Evolutionary conservation across 495 filamentous ascomycete genomes (phyloP).

Genomic region (Xylaria telfairii): DNA sequence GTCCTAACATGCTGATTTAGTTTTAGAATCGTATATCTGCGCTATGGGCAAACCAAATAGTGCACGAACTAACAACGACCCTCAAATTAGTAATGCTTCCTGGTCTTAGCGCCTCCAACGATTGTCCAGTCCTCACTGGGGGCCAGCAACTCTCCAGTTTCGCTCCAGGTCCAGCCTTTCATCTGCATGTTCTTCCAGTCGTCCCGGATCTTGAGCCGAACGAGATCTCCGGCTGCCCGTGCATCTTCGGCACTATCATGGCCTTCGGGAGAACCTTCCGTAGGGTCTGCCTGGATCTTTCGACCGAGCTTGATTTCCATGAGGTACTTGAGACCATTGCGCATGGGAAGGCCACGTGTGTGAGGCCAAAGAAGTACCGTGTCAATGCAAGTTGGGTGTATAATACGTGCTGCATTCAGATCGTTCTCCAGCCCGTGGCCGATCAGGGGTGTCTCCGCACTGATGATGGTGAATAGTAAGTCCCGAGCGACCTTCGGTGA

Average conservation of each 20-base stretch:
- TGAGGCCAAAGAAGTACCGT: conserved; percentile 86
- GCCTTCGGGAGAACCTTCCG: conserved; percentile 58
- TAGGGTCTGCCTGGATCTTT: conserved; percentile 76
- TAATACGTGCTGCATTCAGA: conserved; percentile 78
- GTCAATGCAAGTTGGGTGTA: conserved; percentile 86
- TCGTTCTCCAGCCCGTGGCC: conserved; percentile 97
- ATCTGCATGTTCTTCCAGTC: conserved; percentile 68
- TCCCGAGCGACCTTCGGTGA: conserved; percentile 74
- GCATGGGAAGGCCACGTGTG: conserved; percentile 71
- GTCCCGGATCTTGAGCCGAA: conserved; percentile 67
- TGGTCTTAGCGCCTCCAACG: conserved; percentile 24
- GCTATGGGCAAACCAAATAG: neutral
- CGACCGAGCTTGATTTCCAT: conserved; percentile 67
- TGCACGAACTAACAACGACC: neutral
- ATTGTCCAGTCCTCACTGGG: conserved; percentile 41
- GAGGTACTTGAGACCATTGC: conserved; percentile 75
- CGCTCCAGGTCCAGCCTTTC: conserved; percentile 66
- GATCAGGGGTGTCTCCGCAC: conserved; percentile 78
- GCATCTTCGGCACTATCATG: conserved; percentile 94
- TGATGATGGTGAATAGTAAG: conserved; percentile 72
- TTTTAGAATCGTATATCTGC: neutral
- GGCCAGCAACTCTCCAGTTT: conserved; percentile 57
- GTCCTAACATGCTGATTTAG: neutral
- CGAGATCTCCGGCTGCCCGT: conserved; percentile 83
- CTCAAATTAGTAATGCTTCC: conserved; percentile 11